Conservation (phyloP, 305 asterid genomes). For the Caryopteris hybrid region DNA sequence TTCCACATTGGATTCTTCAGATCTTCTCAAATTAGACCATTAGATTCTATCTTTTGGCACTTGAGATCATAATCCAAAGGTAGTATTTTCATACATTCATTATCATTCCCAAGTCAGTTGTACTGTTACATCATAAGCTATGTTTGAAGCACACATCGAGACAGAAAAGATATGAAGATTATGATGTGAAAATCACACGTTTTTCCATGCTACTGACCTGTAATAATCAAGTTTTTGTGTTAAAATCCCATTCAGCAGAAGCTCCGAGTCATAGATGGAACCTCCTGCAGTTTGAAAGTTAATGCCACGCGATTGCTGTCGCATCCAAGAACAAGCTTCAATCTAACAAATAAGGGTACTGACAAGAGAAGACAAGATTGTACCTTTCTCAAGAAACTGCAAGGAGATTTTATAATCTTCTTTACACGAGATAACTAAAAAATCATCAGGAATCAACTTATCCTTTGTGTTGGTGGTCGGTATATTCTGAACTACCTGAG, state of each 20-base stretch:
- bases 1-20: not conserved
- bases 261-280: constrained; percentile 65
- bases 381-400: constrained; percentile 62
- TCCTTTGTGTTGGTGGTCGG: constrained; percentile 17
- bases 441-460: constrained; percentile 30
- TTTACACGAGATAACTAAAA: constrained; percentile 54
- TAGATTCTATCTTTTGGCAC: not conserved
- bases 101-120: not conserved
- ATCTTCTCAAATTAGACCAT: not conserved
- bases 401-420: constrained; percentile 53
- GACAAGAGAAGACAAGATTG: not conserved
- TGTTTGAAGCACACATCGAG: not conserved
- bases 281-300: constrained; percentile 48
- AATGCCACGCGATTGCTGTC: too few species aligned
- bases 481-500: constrained; percentile 44
- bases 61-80: not conserved
- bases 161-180: not conserved
- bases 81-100: not conserved
- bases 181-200: not conserved
- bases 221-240: constrained; percentile 62
- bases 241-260: constrained; percentile 72
- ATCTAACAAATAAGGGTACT: not conserved
- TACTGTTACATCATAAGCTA: constrained; percentile 2
- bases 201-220: constrained; percentile 37
- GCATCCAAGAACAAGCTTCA: too few species aligned